These are phyloP conservation scores for Hemisphaericaspora xylofermentans DNA, from an alignment of 1,139 yeast genomes.

Conservation along the genomic window DNA sequence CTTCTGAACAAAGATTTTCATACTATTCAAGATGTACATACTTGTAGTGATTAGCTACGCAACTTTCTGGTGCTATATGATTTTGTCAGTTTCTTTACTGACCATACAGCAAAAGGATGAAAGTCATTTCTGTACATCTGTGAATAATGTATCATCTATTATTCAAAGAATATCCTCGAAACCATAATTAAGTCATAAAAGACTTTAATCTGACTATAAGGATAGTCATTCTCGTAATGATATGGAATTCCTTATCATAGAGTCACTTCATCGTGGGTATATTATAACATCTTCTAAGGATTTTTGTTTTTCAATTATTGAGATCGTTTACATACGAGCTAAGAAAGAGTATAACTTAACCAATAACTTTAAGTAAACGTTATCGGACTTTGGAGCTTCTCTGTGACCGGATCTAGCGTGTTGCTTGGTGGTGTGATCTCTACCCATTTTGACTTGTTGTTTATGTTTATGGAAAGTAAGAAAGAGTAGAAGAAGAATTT, in stretches of 20 bases:
- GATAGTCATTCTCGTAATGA: constrained; percentile 1
- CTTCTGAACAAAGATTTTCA: not conserved
- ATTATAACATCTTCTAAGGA: constrained; percentile 12
- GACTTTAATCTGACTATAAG: constrained; percentile 1
- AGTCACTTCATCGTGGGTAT: not conserved
- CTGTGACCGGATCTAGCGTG: constrained; percentile 97
- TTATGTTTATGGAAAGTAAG: constrained; percentile 4
- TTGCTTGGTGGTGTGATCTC: constrained; percentile 95
- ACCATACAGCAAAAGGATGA: constrained; percentile 7
- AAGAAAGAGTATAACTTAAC: constrained; percentile 98
- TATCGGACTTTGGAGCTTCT: constrained; percentile 98
- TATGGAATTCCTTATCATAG: constrained; percentile 5
- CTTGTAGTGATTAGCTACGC: constrained; percentile 14
- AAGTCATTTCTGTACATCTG: constrained; percentile 6
- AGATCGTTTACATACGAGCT: constrained; percentile 81
- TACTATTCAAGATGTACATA: constrained; percentile 3
- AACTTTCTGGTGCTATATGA: constrained; percentile 5
- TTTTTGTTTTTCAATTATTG: not conserved
- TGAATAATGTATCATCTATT: not conserved
- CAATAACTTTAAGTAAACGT: constrained; percentile 95
- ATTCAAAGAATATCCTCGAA: constrained; percentile 1
- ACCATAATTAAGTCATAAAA: constrained; percentile 6
- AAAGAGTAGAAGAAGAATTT: constrained; percentile 5
- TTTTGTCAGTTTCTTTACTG: constrained; percentile 14
- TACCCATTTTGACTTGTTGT: constrained; percentile 69